A percentile compares a stretch with the other conserved stretches of the same genome.
phyloP scores from a whole-genome alignment of 2,329 filamentous ascomycete genomes.

The Dendrostoma leiphaemia region DNA sequence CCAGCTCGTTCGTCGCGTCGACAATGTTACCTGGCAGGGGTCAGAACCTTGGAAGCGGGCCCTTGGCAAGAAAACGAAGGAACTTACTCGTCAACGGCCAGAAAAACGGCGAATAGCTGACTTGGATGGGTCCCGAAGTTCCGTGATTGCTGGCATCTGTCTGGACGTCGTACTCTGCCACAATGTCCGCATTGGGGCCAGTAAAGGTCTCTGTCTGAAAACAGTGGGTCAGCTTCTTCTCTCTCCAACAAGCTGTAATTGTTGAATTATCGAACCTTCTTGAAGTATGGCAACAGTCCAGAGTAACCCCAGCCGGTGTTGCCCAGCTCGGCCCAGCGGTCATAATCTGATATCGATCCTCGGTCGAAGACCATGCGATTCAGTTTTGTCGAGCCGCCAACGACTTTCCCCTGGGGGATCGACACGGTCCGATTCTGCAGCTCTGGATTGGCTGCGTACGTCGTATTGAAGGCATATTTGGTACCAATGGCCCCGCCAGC shows the following conservation, averaged over 20 bases:
- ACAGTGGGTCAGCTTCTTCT: neutral
- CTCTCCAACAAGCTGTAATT: too few relatives aligned
- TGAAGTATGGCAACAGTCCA: conserved; percentile 28
- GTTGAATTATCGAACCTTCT: conserved; percentile 22
- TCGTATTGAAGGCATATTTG: conserved; percentile 30
- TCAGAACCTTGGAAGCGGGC: neutral
- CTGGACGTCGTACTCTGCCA: conserved; percentile 26
- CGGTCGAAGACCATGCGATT: conserved; percentile 30
- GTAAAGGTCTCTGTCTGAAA: conserved; percentile 25
- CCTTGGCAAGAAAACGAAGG: neutral
- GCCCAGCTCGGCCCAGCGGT: conserved; percentile 27
- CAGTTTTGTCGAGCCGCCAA: conserved; percentile 26
- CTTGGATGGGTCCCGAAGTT: conserved; percentile 25
- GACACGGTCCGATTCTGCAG: conserved; percentile 1
- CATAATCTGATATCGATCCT: conserved; percentile 25
- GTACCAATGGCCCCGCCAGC: conserved; percentile 22
- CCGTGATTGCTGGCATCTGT: conserved; percentile 27
- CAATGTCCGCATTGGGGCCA: conserved; percentile 24
- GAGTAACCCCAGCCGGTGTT: conserved; percentile 28
- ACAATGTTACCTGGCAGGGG: conserved; percentile 17
- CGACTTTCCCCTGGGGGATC: conserved; percentile 22
- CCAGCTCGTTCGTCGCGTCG: conserved; percentile 21
- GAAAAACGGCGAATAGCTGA: conserved; percentile 30
- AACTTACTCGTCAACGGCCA: conserved; percentile 26
- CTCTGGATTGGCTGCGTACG: conserved; percentile 5